Conservation (phyloP, 495 filamentous ascomycete species). For the Xylaria longipes region DNA sequence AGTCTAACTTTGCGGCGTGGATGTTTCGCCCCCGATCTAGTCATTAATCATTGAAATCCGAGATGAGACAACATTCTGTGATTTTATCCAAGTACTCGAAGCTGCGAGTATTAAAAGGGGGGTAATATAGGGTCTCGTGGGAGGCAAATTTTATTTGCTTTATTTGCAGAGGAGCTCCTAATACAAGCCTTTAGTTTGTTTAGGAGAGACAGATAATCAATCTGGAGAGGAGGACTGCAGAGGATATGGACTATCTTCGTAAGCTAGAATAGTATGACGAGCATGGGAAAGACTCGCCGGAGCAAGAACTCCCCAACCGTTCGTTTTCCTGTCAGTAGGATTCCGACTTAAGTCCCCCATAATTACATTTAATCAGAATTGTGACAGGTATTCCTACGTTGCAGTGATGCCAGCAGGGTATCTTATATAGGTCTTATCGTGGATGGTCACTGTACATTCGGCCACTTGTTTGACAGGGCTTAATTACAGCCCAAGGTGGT, state of each 20-base stretch:
- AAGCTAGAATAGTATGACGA: not conserved
- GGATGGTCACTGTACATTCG: not conserved
- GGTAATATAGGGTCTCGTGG: not conserved
- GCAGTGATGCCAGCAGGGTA: not conserved
- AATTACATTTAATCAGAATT: not conserved
- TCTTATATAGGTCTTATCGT: not conserved
- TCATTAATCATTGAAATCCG: not conserved
- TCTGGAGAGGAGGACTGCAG: not conserved
- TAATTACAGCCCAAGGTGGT: not conserved
- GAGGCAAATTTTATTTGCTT: too few relatives aligned
- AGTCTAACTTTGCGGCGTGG: not conserved
- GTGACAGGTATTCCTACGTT: not conserved
- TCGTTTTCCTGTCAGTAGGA: not conserved
- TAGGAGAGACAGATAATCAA: not conserved
- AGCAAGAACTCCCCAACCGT: not conserved
- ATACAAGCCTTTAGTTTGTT: not conserved
- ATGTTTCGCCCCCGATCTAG: not conserved
- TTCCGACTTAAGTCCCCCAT: not conserved
- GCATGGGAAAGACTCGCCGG: not conserved
- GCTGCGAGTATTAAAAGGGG: not conserved
- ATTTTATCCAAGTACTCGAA: not conserved
- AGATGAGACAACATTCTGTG: not conserved
- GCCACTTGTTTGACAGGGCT: not conserved
- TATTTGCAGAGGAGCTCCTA: not conserved
- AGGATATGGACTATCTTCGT: not conserved